Evolutionary conservation across 345 rosid genomes (phyloP).

Genomic region (Hypericum perforatum): DNA sequence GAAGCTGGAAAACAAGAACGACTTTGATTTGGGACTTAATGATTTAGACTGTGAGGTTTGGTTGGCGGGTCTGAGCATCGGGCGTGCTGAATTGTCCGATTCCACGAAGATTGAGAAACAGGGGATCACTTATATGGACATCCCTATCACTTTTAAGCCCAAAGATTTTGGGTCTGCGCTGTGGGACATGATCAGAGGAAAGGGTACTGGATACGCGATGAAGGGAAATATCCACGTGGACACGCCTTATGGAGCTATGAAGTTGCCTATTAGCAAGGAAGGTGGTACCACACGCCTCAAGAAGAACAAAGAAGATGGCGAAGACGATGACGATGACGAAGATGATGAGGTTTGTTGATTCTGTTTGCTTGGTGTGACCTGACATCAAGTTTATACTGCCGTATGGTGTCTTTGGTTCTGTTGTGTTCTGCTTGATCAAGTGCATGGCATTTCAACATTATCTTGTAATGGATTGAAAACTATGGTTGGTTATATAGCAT

Average conservation of each 20-base stretch:
- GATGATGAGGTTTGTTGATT: slow-evolving; percentile 46
- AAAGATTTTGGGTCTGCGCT: slow-evolving; percentile 95
- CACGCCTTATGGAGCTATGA: slow-evolving; percentile 94
- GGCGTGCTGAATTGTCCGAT: slow-evolving; percentile 55
- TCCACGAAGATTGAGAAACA: slow-evolving; percentile 61
- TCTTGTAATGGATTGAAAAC: too few species aligned
- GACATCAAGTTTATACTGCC: too few species aligned
- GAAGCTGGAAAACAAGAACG: slow-evolving; percentile 79
- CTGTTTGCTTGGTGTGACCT: background rate
- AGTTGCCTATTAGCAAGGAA: slow-evolving; percentile 85
- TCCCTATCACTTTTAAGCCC: slow-evolving; percentile 83
- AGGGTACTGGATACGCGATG: slow-evolving; percentile 78
- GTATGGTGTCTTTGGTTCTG: too few species aligned
- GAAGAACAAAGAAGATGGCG: slow-evolving; percentile 68
- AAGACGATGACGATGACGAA: slow-evolving; percentile 38
- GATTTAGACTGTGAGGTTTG: slow-evolving; percentile 76
- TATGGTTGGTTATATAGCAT: too few species aligned
- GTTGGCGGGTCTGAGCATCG: slow-evolving; percentile 64
- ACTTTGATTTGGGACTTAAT: slow-evolving; percentile 79
- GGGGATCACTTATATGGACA: slow-evolving; percentile 45
- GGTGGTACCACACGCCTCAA: slow-evolving; percentile 80
- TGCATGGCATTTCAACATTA: too few species aligned
- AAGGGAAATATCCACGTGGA: slow-evolving; percentile 75
- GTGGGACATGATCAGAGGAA: slow-evolving; percentile 99
- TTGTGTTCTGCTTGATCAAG: too few species aligned